A percentile compares a stretch with the other conserved stretches of the same genome.
phyloP scores from a whole-genome alignment of 2,329 filamentous ascomycete genomes.

The Diaporthe ilicicola region DNA sequence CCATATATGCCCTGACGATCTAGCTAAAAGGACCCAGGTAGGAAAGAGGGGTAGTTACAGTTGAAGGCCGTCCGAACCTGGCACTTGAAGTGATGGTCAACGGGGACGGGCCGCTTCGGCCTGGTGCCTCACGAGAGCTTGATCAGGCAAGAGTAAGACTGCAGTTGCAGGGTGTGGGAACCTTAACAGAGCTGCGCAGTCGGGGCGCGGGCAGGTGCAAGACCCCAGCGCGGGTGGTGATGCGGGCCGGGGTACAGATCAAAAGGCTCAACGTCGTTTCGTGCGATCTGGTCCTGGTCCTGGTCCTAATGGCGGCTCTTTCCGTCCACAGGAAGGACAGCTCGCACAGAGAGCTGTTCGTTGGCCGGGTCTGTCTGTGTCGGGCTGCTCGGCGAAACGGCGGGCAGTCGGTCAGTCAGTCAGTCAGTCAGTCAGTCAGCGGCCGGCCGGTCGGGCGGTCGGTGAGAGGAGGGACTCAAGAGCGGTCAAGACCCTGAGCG shows the following conservation, averaged over 20 bases:
- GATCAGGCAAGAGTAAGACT: conserved; percentile 21
- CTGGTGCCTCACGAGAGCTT: conserved; percentile 15
- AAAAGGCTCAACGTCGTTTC: conserved; percentile 8
- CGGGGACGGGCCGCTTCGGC: neutral
- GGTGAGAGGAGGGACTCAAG: neutral
- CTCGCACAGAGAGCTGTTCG: neutral
- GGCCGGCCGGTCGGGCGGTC: conserved; percentile 3
- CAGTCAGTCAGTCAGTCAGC: conserved; percentile 7
- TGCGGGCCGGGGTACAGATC: conserved; percentile 3
- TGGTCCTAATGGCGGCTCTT: conserved; percentile 11
- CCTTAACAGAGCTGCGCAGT: conserved; percentile 11
- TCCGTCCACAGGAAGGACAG: neutral
- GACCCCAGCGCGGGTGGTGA: conserved; percentile 17
- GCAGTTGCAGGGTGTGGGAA: conserved; percentile 28
- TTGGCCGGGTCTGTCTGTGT: neutral
- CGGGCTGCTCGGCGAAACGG: conserved; percentile 4
- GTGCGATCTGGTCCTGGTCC: conserved; percentile 8
- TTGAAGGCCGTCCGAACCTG: conserved; percentile 9
- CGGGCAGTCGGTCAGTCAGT: conserved; percentile 2
- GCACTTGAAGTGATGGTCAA: neutral
- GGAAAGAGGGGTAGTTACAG: conserved; percentile 35
- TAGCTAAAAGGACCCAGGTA: conserved; percentile 21
- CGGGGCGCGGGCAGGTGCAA: conserved; percentile 1
- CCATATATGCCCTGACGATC: conserved; percentile 14
- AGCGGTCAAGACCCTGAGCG: conserved; percentile 1